Evolutionary conservation across 2,329 filamentous ascomycete species (phyloP).

Genomic region (Periconia sp.): DNA sequence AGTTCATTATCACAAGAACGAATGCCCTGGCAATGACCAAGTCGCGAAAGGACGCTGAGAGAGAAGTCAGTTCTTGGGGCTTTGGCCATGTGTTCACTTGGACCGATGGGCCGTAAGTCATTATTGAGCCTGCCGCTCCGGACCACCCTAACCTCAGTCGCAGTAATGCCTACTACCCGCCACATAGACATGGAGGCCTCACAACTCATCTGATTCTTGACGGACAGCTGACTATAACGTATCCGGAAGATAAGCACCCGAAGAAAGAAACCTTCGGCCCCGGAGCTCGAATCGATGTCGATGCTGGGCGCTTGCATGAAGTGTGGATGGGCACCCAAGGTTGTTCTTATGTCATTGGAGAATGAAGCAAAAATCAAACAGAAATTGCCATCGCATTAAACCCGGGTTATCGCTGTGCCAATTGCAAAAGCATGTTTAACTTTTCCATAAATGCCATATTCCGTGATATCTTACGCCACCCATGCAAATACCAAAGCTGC

Average conservation of each 20-base stretch:
- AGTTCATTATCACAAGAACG: no score
- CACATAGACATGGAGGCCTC: constrained; percentile 67
- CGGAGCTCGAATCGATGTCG: constrained; percentile 70
- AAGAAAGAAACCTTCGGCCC: constrained; percentile 65
- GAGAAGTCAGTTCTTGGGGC: constrained; percentile 71
- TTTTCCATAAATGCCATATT: not conserved
- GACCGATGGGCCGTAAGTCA: constrained; percentile 70
- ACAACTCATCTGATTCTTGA: constrained; percentile 73
- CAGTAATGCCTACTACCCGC: constrained; percentile 71
- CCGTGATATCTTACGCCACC: constrained; percentile 11
- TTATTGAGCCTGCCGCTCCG: no score
- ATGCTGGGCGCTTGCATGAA: constrained; percentile 68
- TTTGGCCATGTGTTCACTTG: constrained; percentile 74
- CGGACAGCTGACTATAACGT: constrained; percentile 70
- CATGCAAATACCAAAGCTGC: constrained; percentile 5
- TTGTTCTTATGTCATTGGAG: constrained; percentile 71
- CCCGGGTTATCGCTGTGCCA: not conserved
- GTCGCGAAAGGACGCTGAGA: constrained; percentile 59
- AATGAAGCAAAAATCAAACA: constrained; percentile 41
- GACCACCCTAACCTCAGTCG: no score
- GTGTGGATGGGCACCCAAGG: constrained; percentile 71
- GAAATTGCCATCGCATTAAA: no score
- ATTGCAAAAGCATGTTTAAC: not conserved
- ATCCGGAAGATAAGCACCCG: constrained; percentile 63
- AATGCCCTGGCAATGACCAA: constrained; percentile 40